Evolutionary conservation across 495 filamentous ascomycete genomes (phyloP).

Genomic region (Hypoxylon perforatum): DNA sequence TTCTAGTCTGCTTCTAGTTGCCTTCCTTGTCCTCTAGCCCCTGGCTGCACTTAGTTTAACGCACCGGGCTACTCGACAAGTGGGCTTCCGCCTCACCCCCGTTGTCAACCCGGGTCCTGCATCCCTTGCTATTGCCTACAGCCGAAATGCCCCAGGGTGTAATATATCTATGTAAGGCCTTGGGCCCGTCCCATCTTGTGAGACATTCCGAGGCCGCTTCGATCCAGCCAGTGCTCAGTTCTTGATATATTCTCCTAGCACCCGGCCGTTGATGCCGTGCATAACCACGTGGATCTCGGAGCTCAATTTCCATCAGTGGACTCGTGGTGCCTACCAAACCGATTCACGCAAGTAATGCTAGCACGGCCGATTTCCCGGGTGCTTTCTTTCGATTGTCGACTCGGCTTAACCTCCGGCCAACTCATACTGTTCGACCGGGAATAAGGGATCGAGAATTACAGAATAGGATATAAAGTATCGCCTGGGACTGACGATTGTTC

Average conservation of each 20-base stretch:
- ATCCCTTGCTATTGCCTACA: conserved; percentile 14
- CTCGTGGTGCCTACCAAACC: not conserved
- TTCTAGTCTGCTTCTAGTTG: conserved; percentile 17
- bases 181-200: conserved; percentile 2
- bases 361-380: not conserved
- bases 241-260: conserved; percentile 29
- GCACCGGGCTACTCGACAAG: conserved; percentile 13
- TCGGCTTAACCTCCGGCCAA: conserved; percentile 7
- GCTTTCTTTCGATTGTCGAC: conserved; percentile 11
- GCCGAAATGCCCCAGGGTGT: conserved; percentile 5
- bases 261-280: conserved; percentile 15
- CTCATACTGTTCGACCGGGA: not conserved
- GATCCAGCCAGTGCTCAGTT: conserved; percentile 2
- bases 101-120: conserved; percentile 15
- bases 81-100: conserved; percentile 18
- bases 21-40: conserved; percentile 1
- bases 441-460: not conserved
- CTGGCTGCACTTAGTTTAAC: conserved; percentile 4
- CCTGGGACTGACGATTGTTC: too few species aligned
- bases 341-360: conserved; percentile 11
- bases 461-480: conserved; percentile 12
- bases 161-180: conserved; percentile 2
- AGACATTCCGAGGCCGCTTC: not conserved
- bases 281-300: conserved; percentile 21
- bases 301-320: conserved; percentile 16